Conservation (phyloP, 225 moss, liverwort and hornwort species). For the Thuidium tamariscinum region DNA sequence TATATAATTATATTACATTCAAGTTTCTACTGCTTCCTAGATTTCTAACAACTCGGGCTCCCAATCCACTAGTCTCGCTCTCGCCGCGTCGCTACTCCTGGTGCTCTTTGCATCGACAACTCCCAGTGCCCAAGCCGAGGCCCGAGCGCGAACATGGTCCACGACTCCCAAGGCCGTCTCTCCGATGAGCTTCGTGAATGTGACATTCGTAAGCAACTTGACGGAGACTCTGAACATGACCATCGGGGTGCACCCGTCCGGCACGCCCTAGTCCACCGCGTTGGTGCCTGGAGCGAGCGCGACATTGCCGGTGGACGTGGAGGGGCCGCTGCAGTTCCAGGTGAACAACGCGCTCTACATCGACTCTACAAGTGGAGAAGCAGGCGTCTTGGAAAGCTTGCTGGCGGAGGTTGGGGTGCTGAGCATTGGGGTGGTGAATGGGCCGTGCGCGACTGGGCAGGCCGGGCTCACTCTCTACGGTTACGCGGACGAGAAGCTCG, state of each 20-base stretch:
- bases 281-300: background rate
- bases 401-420: background rate
- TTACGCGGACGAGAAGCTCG: background rate
- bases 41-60: background rate
- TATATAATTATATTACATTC: too few relatives aligned
- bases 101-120: background rate
- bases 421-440: background rate
- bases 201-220: background rate
- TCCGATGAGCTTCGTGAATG: background rate
- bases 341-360: background rate
- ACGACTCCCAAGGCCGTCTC: background rate
- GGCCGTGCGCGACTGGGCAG: background rate
- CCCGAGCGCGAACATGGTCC: background rate
- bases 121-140: background rate
- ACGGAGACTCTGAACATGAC: background rate
- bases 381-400: background rate
- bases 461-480: background rate
- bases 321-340: background rate
- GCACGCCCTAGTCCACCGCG: background rate
- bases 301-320: background rate
- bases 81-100: background rate
- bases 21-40: too few relatives aligned
- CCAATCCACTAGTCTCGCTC: background rate
- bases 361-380: background rate
- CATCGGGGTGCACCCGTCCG: background rate